Percentiles rank a stretch among this genome's conserved stretches.
Evolutionary conservation across 2,329 filamentous ascomycete species (phyloP).

Genomic region (Fusarium multiceps): DNA sequence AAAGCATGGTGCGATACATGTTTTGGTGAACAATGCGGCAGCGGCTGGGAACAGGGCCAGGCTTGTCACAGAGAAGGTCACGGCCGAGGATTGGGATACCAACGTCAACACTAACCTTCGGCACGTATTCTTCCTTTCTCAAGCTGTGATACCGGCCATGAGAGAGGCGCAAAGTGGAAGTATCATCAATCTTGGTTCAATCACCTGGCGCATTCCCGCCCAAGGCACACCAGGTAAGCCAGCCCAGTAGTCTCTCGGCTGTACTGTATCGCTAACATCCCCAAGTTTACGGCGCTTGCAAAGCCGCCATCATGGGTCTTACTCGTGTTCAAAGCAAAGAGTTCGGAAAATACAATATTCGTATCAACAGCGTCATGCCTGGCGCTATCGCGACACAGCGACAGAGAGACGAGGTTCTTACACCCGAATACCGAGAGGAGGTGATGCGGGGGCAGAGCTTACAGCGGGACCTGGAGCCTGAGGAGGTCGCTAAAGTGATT

Average conservation of each 20-base stretch:
- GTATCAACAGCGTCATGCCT: constrained; percentile 63
- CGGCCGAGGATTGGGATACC: constrained; percentile 55
- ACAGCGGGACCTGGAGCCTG: constrained; percentile 54
- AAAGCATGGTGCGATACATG: constrained; percentile 66
- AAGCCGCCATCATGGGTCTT: constrained; percentile 66
- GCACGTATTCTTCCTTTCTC: constrained; percentile 72
- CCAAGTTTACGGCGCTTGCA: constrained; percentile 61
- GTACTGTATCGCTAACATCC: not conserved
- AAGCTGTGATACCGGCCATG: constrained; percentile 76
- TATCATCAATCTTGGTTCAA: constrained; percentile 66
- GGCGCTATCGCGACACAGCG: constrained; percentile 59
- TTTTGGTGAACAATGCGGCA: constrained; percentile 87
- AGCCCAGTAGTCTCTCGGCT: accelerated
- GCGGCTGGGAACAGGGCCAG: constrained; percentile 38
- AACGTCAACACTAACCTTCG: constrained; percentile 59
- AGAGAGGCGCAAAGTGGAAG: constrained; percentile 53
- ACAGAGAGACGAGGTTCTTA: constrained; percentile 57
- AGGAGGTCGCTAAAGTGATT: constrained; percentile 59
- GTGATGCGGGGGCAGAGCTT: constrained; percentile 56
- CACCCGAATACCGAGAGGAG: constrained; percentile 53
- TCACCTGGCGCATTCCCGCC: constrained; percentile 58
- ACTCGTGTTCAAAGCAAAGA: constrained; percentile 66
- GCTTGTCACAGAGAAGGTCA: constrained; percentile 50
- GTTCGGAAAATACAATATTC: constrained; percentile 59
- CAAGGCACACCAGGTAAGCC: constrained; percentile 52